Evolutionary conservation across 257 asterid species (phyloP).

Genomic region (Jacaranda mimosifolia): DNA sequence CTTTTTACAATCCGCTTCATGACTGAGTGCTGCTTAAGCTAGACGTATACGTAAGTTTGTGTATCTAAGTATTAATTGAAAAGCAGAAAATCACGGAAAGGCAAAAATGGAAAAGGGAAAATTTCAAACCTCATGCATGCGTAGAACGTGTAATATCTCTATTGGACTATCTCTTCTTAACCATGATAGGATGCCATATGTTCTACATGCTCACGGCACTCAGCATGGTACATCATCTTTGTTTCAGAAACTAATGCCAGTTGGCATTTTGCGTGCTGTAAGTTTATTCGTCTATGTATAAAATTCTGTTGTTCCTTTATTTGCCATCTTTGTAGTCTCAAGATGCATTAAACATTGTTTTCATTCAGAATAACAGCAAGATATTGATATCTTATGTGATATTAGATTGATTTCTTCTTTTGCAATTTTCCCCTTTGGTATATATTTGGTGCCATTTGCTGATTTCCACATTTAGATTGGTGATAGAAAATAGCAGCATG

Average conservation of each 20-base stretch:
- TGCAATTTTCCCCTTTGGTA: conserved; percentile 20
- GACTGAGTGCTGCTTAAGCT: conserved; percentile 27
- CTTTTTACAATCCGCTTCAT: conserved; percentile 19
- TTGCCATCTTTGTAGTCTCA: conserved; percentile 5
- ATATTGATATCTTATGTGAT: background rate
- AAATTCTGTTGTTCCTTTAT: conserved; percentile 25
- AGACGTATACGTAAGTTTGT: conserved; percentile 27
- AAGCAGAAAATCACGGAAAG: conserved; percentile 33
- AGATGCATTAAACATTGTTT: conserved; percentile 21
- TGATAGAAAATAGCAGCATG: conserved; percentile 15
- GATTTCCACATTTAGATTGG: conserved; percentile 19
- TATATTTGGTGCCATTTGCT: conserved; percentile 4
- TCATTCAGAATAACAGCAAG: conserved; percentile 1
- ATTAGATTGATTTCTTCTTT: background rate
- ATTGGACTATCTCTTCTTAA: conserved; percentile 29
- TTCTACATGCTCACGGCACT: conserved; percentile 36
- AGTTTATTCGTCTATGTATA: conserved; percentile 9
- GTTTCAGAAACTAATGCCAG: conserved; percentile 35
- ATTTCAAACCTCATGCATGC: conserved; percentile 35
- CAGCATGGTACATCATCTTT: conserved; percentile 31
- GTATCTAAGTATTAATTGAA: conserved; percentile 28
- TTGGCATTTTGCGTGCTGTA: conserved; percentile 38
- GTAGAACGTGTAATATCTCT: conserved; percentile 36
- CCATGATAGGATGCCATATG: conserved; percentile 31
- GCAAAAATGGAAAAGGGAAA: conserved; percentile 5